phyloP scores from a whole-genome alignment of 345 rosid species.

The thale cress (Arabidopsis thaliana) region TAIR10.1 NC_003076.8:24064001-24064500 shows the following conservation, averaged over 20 bases:
- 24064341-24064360: constrained; percentile 60
- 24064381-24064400: constrained; percentile 71
- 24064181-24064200: constrained; percentile 40
- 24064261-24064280: constrained; percentile 45
- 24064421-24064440: constrained; percentile 70
- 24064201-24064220: constrained; percentile 46
- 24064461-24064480: constrained; percentile 46
- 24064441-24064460: constrained; percentile 48
- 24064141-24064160: constrained; percentile 42
- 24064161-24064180: constrained; percentile 46
- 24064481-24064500: constrained; percentile 57
- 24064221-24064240: constrained; percentile 64
- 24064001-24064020: constrained; percentile 7
- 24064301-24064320: constrained; percentile 58
- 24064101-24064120: constrained; percentile 40
- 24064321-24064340: constrained; percentile 54
- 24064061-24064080: not conserved
- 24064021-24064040: constrained; percentile 13
- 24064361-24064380: constrained; percentile 64
- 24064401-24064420: constrained; percentile 62
- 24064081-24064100: constrained; percentile 17
- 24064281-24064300: constrained; percentile 23
- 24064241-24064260: constrained; percentile 76
- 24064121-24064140: constrained; percentile 25
- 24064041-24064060: not conserved